Percentiles rank a stretch among this genome's conserved stretches.
These are phyloP conservation scores for Haberlea rhodopensis DNA, from an alignment of 257 asterid genomes.

Conservation along the genomic window DNA sequence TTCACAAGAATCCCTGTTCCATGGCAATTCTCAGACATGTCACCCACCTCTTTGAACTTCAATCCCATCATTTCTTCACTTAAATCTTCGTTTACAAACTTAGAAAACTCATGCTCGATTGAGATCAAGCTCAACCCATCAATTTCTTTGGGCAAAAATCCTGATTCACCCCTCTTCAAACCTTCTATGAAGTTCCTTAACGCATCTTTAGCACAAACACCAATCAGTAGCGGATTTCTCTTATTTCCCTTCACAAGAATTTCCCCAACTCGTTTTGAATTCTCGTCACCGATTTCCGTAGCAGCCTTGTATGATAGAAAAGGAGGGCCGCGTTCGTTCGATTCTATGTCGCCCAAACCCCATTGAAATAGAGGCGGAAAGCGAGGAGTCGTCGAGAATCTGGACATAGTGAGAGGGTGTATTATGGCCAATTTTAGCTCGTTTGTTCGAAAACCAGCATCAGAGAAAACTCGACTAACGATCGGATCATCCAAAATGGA, in stretches of 20 bases:
- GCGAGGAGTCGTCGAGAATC: constrained; percentile 34
- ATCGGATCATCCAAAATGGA: constrained; percentile 92
- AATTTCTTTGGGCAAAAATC: constrained; percentile 52
- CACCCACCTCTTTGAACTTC: constrained; percentile 53
- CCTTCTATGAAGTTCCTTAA: constrained; percentile 44
- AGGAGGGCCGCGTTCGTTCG: constrained; percentile 38
- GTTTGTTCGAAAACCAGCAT: constrained; percentile 81
- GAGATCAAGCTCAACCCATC: constrained; percentile 45
- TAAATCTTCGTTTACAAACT: constrained; percentile 38
- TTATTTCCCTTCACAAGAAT: constrained; percentile 38
- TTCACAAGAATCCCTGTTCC: constrained; percentile 54
- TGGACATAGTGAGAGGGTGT: constrained; percentile 57
- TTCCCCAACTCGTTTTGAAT: constrained; percentile 62
- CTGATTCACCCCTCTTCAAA: constrained; percentile 44
- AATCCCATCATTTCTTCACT: constrained; percentile 43
- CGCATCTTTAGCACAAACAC: constrained; percentile 61
- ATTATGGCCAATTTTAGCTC: constrained; percentile 70
- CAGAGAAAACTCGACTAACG: constrained; percentile 83
- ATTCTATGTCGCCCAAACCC: constrained; percentile 46
- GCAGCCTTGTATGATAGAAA: constrained; percentile 57
- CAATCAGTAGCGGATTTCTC: constrained; percentile 72
- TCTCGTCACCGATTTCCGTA: constrained; percentile 43
- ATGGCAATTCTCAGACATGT: constrained; percentile 33
- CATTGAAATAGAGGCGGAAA: constrained; percentile 54
- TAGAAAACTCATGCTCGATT: constrained; percentile 51